These are phyloP conservation scores for Xerocomellus dryophilus DNA, from an alignment of 768 basidiomycete genomes.

Conservation along the genomic window DNA sequence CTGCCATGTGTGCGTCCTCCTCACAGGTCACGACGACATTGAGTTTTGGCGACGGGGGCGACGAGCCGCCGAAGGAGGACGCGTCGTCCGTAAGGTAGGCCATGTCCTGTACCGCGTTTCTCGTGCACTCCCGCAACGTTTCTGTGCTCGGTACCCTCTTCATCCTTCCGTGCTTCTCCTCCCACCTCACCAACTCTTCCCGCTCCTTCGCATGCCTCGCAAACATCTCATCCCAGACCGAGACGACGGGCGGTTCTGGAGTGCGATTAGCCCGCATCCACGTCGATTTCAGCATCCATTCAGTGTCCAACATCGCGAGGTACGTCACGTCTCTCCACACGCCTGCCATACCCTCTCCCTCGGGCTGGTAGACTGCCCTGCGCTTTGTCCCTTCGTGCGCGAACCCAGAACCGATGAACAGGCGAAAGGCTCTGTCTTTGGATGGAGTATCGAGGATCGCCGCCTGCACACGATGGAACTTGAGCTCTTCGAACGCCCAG, in stretches of 20 bases:
- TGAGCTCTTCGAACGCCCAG: slow-evolving; percentile 42
- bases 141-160: slow-evolving; percentile 41
- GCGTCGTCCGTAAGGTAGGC: slow-evolving; percentile 18
- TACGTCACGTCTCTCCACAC: slow-evolving; percentile 62
- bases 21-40: slow-evolving; percentile 13
- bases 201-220: slow-evolving; percentile 54
- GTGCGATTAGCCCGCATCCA: slow-evolving; percentile 8
- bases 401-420: slow-evolving; percentile 55
- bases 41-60: slow-evolving; percentile 21
- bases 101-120: slow-evolving; percentile 3
- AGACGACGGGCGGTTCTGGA: slow-evolving; percentile 30
- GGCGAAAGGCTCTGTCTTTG: slow-evolving; percentile 41
- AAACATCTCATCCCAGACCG: slow-evolving; percentile 64
- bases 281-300: slow-evolving; percentile 45
- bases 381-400: slow-evolving; percentile 61
- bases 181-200: slow-evolving; percentile 53
- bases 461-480: slow-evolving; percentile 35
- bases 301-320: slow-evolving; percentile 58
- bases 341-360: slow-evolving; percentile 33
- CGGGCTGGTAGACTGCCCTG: slow-evolving; percentile 47
- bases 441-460: slow-evolving; percentile 44
- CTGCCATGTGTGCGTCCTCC: slow-evolving; percentile 13
- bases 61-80: slow-evolving; percentile 18
- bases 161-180: slow-evolving; percentile 32
- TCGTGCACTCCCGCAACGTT: slow-evolving; percentile 34